phyloP scores from a whole-genome alignment of 495 filamentous ascomycete species.

The Aspergillus leporis region DNA sequence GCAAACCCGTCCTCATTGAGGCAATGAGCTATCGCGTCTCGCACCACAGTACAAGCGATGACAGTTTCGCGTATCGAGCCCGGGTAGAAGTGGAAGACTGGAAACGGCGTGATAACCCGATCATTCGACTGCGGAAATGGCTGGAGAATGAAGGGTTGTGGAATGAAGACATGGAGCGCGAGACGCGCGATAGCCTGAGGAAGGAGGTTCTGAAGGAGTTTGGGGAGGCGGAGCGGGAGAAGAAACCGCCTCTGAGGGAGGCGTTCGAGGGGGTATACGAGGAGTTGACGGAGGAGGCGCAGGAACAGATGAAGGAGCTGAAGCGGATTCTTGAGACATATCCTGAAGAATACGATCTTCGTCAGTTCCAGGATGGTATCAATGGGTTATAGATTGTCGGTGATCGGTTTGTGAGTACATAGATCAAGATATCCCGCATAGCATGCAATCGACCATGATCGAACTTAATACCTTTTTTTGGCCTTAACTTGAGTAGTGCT shows the following conservation, averaged over 20 bases:
- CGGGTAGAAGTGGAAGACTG: constrained; percentile 95
- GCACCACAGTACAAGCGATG: constrained; percentile 97
- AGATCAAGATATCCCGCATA: constrained; percentile 7
- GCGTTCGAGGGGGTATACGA: constrained; percentile 91
- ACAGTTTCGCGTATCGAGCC: constrained; percentile 94
- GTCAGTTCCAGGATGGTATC: constrained; percentile 72
- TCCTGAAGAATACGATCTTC: constrained; percentile 89
- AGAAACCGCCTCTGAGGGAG: constrained; percentile 74
- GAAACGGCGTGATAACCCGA: constrained; percentile 94
- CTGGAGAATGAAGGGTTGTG: constrained; percentile 78
- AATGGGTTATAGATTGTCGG: constrained; percentile 54
- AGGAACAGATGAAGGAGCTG: constrained; percentile 76
- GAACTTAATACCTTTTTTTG: neutral
- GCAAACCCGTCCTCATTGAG: constrained; percentile 83
- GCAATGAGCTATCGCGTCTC: constrained; percentile 97
- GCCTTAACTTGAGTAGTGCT: neutral
- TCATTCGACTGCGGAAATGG: constrained; percentile 88
- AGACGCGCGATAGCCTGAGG: constrained; percentile 63
- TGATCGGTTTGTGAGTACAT: neutral
- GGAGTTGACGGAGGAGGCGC: constrained; percentile 77
- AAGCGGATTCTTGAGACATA: constrained; percentile 78
- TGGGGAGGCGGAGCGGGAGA: constrained; percentile 81
- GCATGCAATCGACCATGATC: neutral
- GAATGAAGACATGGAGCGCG: constrained; percentile 81
- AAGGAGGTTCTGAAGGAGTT: constrained; percentile 84